A percentile compares a stretch with the other conserved stretches of the same genome.
These are phyloP conservation scores for Rhododendron williamsianum DNA, from an alignment of 148 eudicot species.

Conservation along the genomic window DNA sequence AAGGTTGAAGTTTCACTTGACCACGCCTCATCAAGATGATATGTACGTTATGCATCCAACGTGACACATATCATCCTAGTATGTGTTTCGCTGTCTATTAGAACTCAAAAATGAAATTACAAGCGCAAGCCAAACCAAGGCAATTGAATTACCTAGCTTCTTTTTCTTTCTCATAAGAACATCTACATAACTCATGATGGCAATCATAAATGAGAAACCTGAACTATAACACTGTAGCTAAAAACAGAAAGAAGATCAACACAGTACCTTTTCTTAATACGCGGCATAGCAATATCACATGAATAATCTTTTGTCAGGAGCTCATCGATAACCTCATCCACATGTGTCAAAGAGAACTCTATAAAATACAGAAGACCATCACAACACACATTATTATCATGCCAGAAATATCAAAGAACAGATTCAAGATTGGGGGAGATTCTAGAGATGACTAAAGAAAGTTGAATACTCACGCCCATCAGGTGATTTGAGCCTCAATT, in stretches of 20 bases:
- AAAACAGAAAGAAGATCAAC: neutral
- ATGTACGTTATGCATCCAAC: neutral
- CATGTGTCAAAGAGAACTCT: conserved; percentile 75
- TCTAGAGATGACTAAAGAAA: neutral
- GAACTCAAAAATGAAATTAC: neutral
- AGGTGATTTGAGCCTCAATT: conserved; percentile 53
- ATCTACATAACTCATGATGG: neutral
- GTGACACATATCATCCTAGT: neutral
- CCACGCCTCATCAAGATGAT: neutral
- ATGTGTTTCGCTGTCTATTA: neutral
- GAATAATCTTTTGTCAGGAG: conserved; percentile 85
- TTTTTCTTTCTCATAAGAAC: neutral
- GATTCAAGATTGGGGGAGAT: neutral
- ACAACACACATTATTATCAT: neutral
- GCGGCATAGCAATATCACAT: conserved; percentile 89
- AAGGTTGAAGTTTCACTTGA: neutral
- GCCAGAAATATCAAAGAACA: neutral
- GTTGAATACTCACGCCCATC: conserved; percentile 63
- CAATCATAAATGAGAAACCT: neutral
- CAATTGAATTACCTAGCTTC: neutral
- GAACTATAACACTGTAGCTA: neutral
- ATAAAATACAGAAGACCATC: conserved; percentile 5
- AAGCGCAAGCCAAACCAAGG: neutral
- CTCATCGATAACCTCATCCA: conserved; percentile 90
- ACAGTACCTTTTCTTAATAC: conserved; percentile 75